Percentiles rank a stretch among this genome's conserved stretches.
These are phyloP conservation scores for Cyberlindnera nakhonratchasimensis DNA, from an alignment of 805 yeast species.

Conservation along the genomic window DNA sequence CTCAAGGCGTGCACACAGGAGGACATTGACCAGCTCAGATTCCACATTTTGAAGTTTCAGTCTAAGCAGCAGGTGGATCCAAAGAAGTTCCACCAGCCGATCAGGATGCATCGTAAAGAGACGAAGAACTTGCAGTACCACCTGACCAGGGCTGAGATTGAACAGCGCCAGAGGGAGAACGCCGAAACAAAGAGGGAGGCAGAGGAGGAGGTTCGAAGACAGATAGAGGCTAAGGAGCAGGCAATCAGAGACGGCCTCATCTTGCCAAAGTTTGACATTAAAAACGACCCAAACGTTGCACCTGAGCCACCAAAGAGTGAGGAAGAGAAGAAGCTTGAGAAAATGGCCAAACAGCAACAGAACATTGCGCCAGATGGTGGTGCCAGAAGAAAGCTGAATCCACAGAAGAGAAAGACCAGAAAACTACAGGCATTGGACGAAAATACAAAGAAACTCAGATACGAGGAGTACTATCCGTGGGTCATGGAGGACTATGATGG, in stretches of 20 bases:
- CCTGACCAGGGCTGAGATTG: conserved; percentile 72
- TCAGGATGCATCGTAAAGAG: conserved; percentile 87
- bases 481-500: conserved; percentile 96
- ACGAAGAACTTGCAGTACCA: conserved; percentile 89
- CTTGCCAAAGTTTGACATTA: conserved; percentile 14
- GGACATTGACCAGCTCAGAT: conserved; percentile 69
- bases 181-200: conserved; percentile 32
- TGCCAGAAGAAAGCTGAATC: conserved; percentile 63
- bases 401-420: conserved; percentile 72
- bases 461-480: conserved; percentile 98
- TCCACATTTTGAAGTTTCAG: conserved; percentile 80
- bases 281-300: conserved; percentile 27
- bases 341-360: conserved; percentile 38
- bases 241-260: conserved; percentile 18
- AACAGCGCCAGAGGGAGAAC: conserved; percentile 51
- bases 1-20: conserved; percentile 69
- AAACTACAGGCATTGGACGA: conserved; percentile 82
- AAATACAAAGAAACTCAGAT: conserved; percentile 75
- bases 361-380: conserved; percentile 92
- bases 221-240: conserved; percentile 19
- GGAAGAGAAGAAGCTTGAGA: conserved; percentile 37
- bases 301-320: conserved; percentile 33
- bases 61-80: conserved; percentile 72
- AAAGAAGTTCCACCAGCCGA: conserved; percentile 69
- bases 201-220: conserved; percentile 33